Evolutionary conservation across 2,329 filamentous ascomycete genomes (phyloP).

Genomic region (Aspergillus fumigatiaffinis): DNA sequence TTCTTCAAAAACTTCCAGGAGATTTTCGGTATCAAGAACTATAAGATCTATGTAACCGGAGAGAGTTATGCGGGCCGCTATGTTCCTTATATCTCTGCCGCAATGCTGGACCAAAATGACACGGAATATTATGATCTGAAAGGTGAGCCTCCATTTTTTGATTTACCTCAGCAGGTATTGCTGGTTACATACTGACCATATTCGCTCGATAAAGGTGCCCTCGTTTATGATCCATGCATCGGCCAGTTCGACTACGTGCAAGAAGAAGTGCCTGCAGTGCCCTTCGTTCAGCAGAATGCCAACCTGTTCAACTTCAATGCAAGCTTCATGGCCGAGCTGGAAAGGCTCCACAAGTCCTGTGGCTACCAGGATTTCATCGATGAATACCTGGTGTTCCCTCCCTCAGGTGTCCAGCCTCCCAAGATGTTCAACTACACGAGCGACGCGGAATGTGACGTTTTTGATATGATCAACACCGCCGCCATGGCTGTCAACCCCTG

Average conservation of each 20-base stretch:
- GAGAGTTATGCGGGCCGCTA: constrained; percentile 70
- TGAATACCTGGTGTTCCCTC: constrained; percentile 53
- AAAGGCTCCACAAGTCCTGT: constrained; percentile 41
- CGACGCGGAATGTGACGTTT: constrained; percentile 54
- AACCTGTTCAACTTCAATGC: constrained; percentile 46
- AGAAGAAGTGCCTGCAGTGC: constrained; percentile 35
- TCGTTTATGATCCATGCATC: constrained; percentile 70
- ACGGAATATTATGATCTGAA: constrained; percentile 64
- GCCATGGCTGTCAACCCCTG: constrained; percentile 65
- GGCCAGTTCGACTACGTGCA: constrained; percentile 33
- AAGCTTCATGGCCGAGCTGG: constrained; percentile 39
- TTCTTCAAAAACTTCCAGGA: constrained; percentile 78
- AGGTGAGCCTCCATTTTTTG: no score
- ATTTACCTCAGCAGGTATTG: not conserved
- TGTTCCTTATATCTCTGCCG: constrained; percentile 69
- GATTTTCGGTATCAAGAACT: constrained; percentile 63
- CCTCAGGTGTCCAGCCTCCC: constrained; percentile 53
- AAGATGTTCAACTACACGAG: constrained; percentile 46
- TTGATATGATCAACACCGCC: constrained; percentile 53
- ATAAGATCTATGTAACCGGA: constrained; percentile 70
- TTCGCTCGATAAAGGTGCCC: constrained; percentile 33
- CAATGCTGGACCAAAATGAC: constrained; percentile 68
- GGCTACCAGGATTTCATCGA: constrained; percentile 45
- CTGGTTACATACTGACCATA: not conserved
- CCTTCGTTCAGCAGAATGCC: constrained; percentile 41